A percentile compares a stretch with the other conserved stretches of the same genome.
phyloP scores from a whole-genome alignment of 257 asterid genomes.

The Ilex asprella region DNA sequence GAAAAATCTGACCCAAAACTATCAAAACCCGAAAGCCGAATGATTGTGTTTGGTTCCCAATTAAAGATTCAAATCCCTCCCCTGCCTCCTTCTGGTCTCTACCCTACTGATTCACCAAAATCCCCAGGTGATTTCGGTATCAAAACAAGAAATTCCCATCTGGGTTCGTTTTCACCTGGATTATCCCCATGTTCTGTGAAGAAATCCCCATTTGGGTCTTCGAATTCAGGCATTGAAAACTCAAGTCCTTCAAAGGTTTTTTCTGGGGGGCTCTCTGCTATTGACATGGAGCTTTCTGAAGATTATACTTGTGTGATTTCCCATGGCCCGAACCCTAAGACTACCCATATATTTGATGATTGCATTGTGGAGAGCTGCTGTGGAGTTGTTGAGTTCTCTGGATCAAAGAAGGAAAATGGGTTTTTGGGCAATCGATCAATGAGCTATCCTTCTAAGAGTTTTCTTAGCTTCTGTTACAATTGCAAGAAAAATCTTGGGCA shows the following conservation, averaged over 20 bases:
- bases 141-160: slow-evolving; percentile 52
- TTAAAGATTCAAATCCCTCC: slow-evolving; percentile 70
- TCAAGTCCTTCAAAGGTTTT: slow-evolving; percentile 19
- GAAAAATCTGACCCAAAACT: slow-evolving; percentile 38
- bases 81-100: slow-evolving; percentile 29
- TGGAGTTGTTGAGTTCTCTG: slow-evolving; percentile 45
- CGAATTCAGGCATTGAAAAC: slow-evolving; percentile 26
- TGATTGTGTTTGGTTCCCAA: slow-evolving; percentile 74
- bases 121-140: slow-evolving; percentile 73
- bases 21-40: slow-evolving; percentile 30
- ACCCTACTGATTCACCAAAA: slow-evolving; percentile 46
- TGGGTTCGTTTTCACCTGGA: slow-evolving; percentile 40
- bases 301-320: slow-evolving; percentile 87
- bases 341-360: slow-evolving; percentile 79
- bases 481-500: slow-evolving; percentile 1
- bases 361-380: slow-evolving; percentile 69
- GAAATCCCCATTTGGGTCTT: slow-evolving; percentile 46
- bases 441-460: slow-evolving; percentile 50
- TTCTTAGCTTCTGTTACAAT: slow-evolving; percentile 66
- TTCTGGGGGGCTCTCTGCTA: slow-evolving; percentile 37
- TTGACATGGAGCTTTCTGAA: slow-evolving; percentile 87
- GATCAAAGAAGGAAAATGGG: slow-evolving; percentile 9
- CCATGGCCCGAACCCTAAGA: slow-evolving; percentile 72
- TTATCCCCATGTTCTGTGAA: slow-evolving; percentile 31
- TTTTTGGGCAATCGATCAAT: slow-evolving; percentile 7